Percentiles rank a stretch among this genome's conserved stretches.
These are phyloP conservation scores for Fraxinus ornus DNA, from an alignment of 305 asterid genomes.

Conservation along the genomic window DNA sequence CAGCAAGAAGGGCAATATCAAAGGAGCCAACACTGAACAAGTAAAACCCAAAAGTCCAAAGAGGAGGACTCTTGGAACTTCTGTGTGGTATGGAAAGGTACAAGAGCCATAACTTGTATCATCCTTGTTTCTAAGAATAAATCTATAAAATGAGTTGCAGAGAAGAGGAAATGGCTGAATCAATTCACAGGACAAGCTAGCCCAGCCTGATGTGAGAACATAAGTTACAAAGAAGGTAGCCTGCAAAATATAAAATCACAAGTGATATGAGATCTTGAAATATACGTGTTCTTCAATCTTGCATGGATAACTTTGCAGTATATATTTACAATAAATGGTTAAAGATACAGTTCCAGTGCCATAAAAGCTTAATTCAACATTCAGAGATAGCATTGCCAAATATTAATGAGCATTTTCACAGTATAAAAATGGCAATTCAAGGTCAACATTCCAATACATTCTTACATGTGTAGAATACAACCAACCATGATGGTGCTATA, in stretches of 20 bases:
- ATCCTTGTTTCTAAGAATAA: conserved; percentile 59
- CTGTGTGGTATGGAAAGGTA: conserved; percentile 94
- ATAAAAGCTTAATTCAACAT: background rate
- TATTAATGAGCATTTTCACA: background rate
- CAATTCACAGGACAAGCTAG: conserved; percentile 79
- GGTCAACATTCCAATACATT: background rate
- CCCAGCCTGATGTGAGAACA: conserved; percentile 94
- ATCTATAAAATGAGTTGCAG: conserved; percentile 56
- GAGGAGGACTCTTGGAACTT: conserved; percentile 81
- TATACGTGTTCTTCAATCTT: background rate
- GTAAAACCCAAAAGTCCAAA: conserved; percentile 83
- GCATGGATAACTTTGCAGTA: background rate
- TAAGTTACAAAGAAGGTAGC: conserved; percentile 92
- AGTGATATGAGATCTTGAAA: background rate
- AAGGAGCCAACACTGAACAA: conserved; percentile 75
- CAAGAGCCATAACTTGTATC: conserved; percentile 49
- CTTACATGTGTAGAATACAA: background rate
- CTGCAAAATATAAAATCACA: conserved; percentile 44
- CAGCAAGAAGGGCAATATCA: conserved; percentile 80
- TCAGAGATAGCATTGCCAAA: background rate
- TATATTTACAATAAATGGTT: background rate
- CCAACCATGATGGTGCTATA: background rate
- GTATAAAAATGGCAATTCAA: background rate
- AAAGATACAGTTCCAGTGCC: background rate
- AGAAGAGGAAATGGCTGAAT: conserved; percentile 79